These are phyloP conservation scores for Hymenoscyphus repandus DNA, from an alignment of 2,329 filamentous ascomycete genomes.

Conservation along the genomic window DNA sequence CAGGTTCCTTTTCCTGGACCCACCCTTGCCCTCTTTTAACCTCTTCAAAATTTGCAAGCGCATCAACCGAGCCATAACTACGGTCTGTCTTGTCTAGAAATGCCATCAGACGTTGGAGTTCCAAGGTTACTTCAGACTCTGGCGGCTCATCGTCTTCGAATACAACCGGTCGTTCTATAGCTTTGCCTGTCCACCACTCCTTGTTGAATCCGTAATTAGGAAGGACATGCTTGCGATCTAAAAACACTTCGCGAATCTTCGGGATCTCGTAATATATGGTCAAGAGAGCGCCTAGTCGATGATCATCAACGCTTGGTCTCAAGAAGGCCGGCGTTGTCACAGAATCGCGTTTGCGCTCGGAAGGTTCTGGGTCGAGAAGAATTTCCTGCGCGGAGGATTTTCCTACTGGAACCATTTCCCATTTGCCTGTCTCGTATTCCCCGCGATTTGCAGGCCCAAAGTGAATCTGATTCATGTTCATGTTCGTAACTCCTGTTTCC, in stretches of 20 bases:
- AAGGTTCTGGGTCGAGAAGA: slow-evolving; percentile 32
- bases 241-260: slow-evolving; percentile 49
- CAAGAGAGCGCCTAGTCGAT: slow-evolving; percentile 46
- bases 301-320: slow-evolving; percentile 34
- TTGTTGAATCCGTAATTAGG: slow-evolving; percentile 48
- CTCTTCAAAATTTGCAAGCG: slow-evolving; percentile 33
- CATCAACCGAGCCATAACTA: slow-evolving; percentile 51
- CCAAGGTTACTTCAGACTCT: slow-evolving; percentile 34
- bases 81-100: slow-evolving; percentile 58
- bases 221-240: slow-evolving; percentile 38
- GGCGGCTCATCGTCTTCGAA: slow-evolving; percentile 11
- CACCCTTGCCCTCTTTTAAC: slow-evolving; percentile 25
- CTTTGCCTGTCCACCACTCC: slow-evolving; percentile 58
- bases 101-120: slow-evolving; percentile 57
- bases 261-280: slow-evolving; percentile 58
- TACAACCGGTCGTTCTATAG: slow-evolving; percentile 34
- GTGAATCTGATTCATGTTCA: slow-evolving; percentile 36
- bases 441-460: slow-evolving; percentile 56
- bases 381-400: slow-evolving; percentile 29
- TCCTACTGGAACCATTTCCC: slow-evolving; percentile 50
- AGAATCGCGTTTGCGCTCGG: slow-evolving; percentile 38
- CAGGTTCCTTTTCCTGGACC: slow-evolving; percentile 36
- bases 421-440: slow-evolving; percentile 50
- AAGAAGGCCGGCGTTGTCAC: slow-evolving; percentile 48
- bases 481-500: slow-evolving; percentile 43